Conservation (phyloP, 148 eudicot species). For the Silene latifolia region DNA sequence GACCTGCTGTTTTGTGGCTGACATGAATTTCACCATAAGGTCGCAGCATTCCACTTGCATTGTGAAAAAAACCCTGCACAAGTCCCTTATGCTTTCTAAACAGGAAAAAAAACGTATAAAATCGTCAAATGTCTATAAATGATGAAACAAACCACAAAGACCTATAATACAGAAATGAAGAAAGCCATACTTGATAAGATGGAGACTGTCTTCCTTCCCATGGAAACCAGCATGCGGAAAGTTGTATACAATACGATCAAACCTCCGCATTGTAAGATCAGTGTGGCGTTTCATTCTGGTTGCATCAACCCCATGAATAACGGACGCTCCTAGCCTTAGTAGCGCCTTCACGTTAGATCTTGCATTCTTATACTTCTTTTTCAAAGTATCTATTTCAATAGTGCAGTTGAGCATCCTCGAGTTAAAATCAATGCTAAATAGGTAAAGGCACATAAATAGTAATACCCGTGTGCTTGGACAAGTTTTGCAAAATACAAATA, state of each 20-base stretch:
- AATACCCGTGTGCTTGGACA: too few species aligned
- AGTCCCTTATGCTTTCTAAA: slow-evolving; percentile 42
- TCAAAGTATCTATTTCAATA: slow-evolving; percentile 31
- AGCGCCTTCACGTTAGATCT: slow-evolving; percentile 34
- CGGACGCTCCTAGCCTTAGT: slow-evolving; percentile 28
- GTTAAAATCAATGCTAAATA: background rate
- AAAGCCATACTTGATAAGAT: slow-evolving; percentile 35
- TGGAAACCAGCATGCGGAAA: slow-evolving; percentile 72
- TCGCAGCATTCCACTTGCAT: slow-evolving; percentile 49
- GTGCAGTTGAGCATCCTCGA: background rate
- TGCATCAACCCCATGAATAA: slow-evolving; percentile 60
- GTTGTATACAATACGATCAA: slow-evolving; percentile 63
- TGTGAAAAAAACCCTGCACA: slow-evolving; percentile 48
- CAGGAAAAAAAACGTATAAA: background rate
- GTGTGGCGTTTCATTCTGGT: slow-evolving; percentile 40
- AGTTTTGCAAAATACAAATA: too few species aligned
- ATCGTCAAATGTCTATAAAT: background rate
- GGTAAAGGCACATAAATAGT: too few species aligned
- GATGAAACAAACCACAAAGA: too few species aligned
- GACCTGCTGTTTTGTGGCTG: slow-evolving; percentile 47
- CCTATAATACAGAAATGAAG: background rate
- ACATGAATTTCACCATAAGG: slow-evolving; percentile 55
- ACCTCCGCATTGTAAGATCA: slow-evolving; percentile 38
- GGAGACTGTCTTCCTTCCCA: slow-evolving; percentile 32
- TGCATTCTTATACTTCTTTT: slow-evolving; percentile 45